A percentile compares a stretch with the other conserved stretches of the same genome.
Conservation (phyloP, 768 basidiomycete genomes). For the Gautieria morchelliformis region DNA sequence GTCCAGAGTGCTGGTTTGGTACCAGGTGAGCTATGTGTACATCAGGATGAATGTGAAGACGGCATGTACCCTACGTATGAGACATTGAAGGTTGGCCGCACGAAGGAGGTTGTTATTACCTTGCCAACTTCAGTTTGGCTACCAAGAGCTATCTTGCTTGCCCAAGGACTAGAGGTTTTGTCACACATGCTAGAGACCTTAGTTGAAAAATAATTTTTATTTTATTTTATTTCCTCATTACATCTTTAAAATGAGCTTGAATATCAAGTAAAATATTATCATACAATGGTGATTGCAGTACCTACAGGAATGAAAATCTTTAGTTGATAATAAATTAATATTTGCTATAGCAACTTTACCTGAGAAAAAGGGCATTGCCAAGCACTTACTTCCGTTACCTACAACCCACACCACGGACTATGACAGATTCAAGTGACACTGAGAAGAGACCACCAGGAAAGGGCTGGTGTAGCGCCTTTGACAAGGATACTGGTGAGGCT, state of each 20-base stretch:
- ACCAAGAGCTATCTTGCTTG: neutral
- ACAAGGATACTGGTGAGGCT: neutral
- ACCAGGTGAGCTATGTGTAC: neutral
- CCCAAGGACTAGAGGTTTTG: neutral
- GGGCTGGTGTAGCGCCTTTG: neutral
- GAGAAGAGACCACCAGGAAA: neutral
- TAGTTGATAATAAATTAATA: neutral
- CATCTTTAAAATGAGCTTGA: too few relatives aligned
- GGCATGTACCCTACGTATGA: neutral
- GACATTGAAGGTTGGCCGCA: neutral
- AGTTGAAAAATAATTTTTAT: too few relatives aligned
- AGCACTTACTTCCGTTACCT: neutral
- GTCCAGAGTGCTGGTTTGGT: neutral
- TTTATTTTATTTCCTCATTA: too few relatives aligned
- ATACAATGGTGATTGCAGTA: too few relatives aligned
- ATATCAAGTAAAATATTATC: too few relatives aligned
- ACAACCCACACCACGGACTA: neutral
- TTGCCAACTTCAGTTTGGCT: neutral
- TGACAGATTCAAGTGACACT: neutral
- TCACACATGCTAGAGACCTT: neutral
- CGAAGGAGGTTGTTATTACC: neutral
- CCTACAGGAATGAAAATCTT: too few relatives aligned
- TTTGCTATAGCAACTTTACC: neutral
- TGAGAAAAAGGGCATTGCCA: neutral
- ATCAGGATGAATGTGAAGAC: neutral